Conservation (phyloP, 805 yeast genomes). For the Nakazawaea ambrosiae region DNA sequence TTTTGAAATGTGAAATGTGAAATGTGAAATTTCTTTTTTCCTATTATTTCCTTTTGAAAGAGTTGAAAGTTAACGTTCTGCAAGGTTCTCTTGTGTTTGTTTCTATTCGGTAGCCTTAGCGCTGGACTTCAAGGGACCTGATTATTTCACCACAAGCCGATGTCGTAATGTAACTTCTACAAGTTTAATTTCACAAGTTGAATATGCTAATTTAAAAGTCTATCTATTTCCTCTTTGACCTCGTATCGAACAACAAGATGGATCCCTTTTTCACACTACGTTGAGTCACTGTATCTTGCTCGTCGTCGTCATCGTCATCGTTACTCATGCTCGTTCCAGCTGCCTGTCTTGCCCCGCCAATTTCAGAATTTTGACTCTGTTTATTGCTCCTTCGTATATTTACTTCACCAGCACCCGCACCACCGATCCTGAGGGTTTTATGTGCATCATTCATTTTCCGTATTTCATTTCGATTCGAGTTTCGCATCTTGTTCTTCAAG, state of each 20-base stretch:
- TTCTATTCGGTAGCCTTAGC: too few relatives aligned
- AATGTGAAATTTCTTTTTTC: too few relatives aligned
- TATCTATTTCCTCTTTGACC: constrained; percentile 1
- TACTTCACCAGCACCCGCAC: too few relatives aligned
- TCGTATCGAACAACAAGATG: constrained; percentile 10
- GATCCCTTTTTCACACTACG: constrained; percentile 12
- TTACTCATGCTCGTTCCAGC: not conserved
- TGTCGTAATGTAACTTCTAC: too few relatives aligned
- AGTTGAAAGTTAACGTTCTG: too few relatives aligned
- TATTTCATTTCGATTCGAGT: constrained; percentile 14
- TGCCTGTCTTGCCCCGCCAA: not conserved
- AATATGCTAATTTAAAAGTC: too few relatives aligned
- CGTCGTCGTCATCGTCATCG: constrained; percentile 9
- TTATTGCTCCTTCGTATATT: not conserved
- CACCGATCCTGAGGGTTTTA: not conserved
- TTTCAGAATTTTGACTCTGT: not conserved
- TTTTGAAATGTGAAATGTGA: too few relatives aligned
- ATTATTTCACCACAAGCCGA: too few relatives aligned
- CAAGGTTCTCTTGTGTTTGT: too few relatives aligned
- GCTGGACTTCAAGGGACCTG: too few relatives aligned
- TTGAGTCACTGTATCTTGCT: constrained; percentile 1
- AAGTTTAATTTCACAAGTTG: too few relatives aligned
- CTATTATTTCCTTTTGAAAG: too few relatives aligned
- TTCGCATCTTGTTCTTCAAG: constrained; percentile 21
- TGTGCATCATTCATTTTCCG: not conserved